Conservation (phyloP, 2,329 filamentous ascomycete genomes). For the Aphanocladium album region DNA sequence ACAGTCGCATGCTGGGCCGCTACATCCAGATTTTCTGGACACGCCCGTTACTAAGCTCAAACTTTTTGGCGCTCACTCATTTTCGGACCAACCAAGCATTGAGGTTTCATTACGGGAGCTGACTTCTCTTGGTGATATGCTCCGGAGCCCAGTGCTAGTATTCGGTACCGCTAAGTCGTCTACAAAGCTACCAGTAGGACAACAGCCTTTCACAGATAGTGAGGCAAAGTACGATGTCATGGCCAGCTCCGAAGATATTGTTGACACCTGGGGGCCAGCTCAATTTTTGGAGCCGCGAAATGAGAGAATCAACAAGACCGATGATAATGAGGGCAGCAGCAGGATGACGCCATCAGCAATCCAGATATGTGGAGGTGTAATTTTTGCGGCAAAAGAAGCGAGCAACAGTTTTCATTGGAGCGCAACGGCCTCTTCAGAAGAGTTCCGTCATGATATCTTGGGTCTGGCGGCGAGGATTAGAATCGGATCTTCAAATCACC, state of each 20-base stretch:
- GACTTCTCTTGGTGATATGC: not conserved
- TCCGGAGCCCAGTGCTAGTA: not conserved
- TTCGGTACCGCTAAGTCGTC: not conserved
- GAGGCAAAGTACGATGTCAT: not conserved
- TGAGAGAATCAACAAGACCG: too few species aligned
- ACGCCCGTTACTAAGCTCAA: not conserved
- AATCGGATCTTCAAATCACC: too few species aligned
- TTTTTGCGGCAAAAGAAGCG: too few species aligned
- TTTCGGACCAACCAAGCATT: not conserved
- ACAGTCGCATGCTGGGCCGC: not conserved
- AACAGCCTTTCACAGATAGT: not conserved
- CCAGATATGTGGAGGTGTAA: too few species aligned
- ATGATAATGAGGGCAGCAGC: too few species aligned
- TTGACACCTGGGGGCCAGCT: slow-evolving; percentile 5
- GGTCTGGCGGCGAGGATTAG: too few species aligned
- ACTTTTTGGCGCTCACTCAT: not conserved
- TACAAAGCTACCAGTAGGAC: not conserved
- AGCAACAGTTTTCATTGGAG: too few species aligned
- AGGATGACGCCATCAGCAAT: too few species aligned
- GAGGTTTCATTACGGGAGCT: not conserved
- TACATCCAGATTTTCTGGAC: not conserved
- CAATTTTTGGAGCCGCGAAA: too few species aligned
- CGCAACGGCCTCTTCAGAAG: too few species aligned
- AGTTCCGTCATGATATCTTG: too few species aligned
- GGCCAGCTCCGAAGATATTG: not conserved